These are phyloP conservation scores for Thielaviopsis punctulata DNA, from an alignment of 2,329 filamentous ascomycete species.

Conservation along the genomic window DNA sequence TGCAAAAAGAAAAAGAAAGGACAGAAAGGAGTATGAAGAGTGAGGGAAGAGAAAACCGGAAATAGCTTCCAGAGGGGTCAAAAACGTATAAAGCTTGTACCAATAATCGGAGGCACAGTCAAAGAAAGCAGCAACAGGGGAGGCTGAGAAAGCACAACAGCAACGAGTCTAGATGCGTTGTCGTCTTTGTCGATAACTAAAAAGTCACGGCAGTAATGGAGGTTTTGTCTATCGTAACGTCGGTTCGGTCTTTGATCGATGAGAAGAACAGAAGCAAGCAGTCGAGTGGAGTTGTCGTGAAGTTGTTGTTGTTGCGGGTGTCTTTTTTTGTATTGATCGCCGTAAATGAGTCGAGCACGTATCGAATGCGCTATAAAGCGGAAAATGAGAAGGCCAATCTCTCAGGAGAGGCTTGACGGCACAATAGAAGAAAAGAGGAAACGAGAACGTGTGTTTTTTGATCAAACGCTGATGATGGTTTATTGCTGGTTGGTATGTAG, in stretches of 20 bases:
- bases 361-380: background rate
- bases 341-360: background rate
- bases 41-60: background rate
- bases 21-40: too few species aligned
- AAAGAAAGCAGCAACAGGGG: background rate
- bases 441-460: too few species aligned
- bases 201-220: background rate
- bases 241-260: background rate
- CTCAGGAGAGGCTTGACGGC: background rate
- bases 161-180: background rate
- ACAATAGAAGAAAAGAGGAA: background rate
- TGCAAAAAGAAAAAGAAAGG: background rate
- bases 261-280: background rate
- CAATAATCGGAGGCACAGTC: background rate
- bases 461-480: slow-evolving; percentile 2
- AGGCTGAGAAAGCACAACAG: background rate
- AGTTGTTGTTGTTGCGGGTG: background rate
- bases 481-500: slow-evolving; percentile 1
- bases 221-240: background rate
- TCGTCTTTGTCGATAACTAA: background rate
- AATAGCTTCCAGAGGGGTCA: slow-evolving; percentile 2
- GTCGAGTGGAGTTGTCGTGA: background rate
- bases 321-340: background rate
- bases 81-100: background rate
- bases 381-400: background rate